These are phyloP conservation scores for Limtongia smithiae DNA, from an alignment of 805 yeast genomes.

Conservation along the genomic window DNA sequence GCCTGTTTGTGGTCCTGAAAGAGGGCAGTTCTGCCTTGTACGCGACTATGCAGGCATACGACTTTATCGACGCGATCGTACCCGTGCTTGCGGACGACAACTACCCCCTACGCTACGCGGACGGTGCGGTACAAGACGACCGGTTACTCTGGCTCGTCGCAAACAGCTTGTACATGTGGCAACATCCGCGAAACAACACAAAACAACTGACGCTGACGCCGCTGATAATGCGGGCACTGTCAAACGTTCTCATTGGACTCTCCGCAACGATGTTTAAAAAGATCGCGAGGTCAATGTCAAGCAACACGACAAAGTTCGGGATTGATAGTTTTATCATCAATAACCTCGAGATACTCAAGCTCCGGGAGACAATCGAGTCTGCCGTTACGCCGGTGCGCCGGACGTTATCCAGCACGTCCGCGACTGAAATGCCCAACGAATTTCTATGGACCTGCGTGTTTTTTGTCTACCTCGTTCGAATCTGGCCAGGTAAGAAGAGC, in stretches of 20 bases:
- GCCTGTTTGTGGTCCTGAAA: slow-evolving; percentile 1
- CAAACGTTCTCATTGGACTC: slow-evolving; percentile 9
- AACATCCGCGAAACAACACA: background rate
- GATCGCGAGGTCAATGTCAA: slow-evolving; percentile 8
- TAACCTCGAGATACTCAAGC: slow-evolving; percentile 8
- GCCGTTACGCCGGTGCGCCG: slow-evolving; percentile 12
- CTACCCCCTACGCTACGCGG: background rate
- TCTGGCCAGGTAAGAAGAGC: slow-evolving; percentile 21
- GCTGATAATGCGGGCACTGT: slow-evolving; percentile 15
- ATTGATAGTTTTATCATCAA: slow-evolving; percentile 7
- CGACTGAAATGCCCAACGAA: background rate
- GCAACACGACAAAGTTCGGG: background rate
- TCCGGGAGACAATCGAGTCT: slow-evolving; percentile 12
- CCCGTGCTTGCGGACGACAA: slow-evolving; percentile 1
- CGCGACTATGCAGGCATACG: background rate
- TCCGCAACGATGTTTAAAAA: slow-evolving; percentile 2
- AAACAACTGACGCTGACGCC: background rate
- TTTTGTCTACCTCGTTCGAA: slow-evolving; percentile 19
- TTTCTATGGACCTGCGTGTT: slow-evolving; percentile 12
- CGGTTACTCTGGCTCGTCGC: slow-evolving; percentile 17
- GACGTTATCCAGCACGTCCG: background rate
- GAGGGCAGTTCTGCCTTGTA: background rate
- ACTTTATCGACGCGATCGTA: slow-evolving; percentile 5
- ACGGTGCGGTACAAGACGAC: background rate
- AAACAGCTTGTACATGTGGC: slow-evolving; percentile 15